Evolutionary conservation across 2,329 filamentous ascomycete species (phyloP).

Genomic region (Emydomyces testavorans): DNA sequence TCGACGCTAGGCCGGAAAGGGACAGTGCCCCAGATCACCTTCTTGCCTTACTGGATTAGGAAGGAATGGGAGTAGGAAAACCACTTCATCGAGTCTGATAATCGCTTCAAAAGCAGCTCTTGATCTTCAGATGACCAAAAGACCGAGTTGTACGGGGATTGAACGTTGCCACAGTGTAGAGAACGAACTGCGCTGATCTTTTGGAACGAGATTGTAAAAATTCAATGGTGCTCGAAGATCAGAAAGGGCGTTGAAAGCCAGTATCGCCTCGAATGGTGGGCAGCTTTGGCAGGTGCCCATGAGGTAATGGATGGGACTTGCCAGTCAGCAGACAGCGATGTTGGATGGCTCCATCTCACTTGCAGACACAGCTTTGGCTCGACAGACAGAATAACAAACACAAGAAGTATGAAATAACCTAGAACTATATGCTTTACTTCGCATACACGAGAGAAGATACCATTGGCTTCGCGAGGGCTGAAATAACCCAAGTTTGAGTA

Average conservation of each 20-base stretch:
- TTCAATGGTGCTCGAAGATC: background rate
- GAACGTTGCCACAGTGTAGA: background rate
- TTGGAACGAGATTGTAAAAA: background rate
- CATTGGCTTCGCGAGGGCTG: no score
- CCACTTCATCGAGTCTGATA: background rate
- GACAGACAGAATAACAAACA: no score
- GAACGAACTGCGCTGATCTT: background rate
- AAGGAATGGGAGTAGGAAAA: background rate
- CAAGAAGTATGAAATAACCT: no score
- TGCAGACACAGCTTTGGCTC: no score
- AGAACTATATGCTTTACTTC: no score
- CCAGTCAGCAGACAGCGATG: no score
- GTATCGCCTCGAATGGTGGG: background rate
- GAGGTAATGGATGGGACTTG: no score
- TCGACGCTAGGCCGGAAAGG: slow-evolving; percentile 1
- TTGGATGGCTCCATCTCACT: no score
- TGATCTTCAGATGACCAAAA: background rate
- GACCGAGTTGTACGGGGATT: background rate
- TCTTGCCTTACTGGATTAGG: background rate
- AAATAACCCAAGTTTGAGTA: no score
- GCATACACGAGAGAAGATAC: no score
- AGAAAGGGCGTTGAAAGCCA: background rate
- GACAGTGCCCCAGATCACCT: background rate
- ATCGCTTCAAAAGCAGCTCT: background rate
- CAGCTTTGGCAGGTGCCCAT: background rate